These are phyloP conservation scores for Discostella stelligera DNA, from an alignment of 352 stramenopile species.

Conservation along the genomic window DNA sequence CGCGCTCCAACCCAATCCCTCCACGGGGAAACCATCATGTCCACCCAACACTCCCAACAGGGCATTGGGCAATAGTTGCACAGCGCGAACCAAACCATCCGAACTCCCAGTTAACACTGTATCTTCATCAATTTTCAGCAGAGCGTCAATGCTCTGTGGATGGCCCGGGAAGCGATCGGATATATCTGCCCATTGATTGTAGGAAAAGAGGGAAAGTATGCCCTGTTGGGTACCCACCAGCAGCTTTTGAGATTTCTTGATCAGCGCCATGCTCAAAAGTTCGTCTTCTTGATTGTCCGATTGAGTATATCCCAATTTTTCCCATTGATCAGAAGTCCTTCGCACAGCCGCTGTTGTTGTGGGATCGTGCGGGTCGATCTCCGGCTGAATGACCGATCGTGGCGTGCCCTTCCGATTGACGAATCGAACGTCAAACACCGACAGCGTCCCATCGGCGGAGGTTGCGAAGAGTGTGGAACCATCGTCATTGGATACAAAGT, in stretches of 20 bases:
- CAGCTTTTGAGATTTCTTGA: slow-evolving; percentile 91
- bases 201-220: slow-evolving; percentile 93
- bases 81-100: slow-evolving; percentile 93
- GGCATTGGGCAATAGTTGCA: slow-evolving; percentile 94
- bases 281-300: slow-evolving; percentile 85
- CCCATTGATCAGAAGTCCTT: slow-evolving; percentile 35
- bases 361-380: slow-evolving; percentile 20
- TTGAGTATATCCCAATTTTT: slow-evolving; percentile 36
- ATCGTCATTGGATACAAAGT: slow-evolving; percentile 86
- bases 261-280: slow-evolving; percentile 72
- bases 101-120: slow-evolving; percentile 94
- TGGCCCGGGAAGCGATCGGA: slow-evolving; percentile 93
- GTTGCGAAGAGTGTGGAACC: slow-evolving; percentile 88
- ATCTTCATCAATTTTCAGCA: slow-evolving; percentile 96
- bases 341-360: slow-evolving; percentile 70
- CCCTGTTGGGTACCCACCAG: slow-evolving; percentile 93
- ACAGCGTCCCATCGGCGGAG: slow-evolving; percentile 89
- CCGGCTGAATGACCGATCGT: slow-evolving; percentile 26
- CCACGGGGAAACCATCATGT: slow-evolving; percentile 94
- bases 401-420: slow-evolving; percentile 27
- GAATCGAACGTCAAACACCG: slow-evolving; percentile 88
- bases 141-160: slow-evolving; percentile 90
- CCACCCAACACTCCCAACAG: slow-evolving; percentile 93
- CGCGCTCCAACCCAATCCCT: slow-evolving; percentile 84
- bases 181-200: slow-evolving; percentile 94